Base-by-base conservation (phyloP, 768 basidiomycete species). In the Hypholoma fasciculare region DNA sequence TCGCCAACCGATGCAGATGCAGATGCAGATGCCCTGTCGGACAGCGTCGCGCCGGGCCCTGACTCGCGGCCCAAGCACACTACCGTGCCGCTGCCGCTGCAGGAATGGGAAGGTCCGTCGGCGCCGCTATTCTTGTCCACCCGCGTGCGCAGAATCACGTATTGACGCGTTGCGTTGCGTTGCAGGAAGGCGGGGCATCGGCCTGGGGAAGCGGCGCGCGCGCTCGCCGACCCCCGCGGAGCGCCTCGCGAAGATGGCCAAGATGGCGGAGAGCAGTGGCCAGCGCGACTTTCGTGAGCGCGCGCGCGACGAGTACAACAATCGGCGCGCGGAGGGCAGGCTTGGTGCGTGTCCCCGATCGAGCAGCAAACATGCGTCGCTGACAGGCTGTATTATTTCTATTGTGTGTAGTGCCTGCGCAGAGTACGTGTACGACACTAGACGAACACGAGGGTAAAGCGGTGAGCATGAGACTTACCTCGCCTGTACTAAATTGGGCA, bases 121-220 rank as follows among this genome's bases (percentile, higher is more conserved):
- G 23, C 47, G 52, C 36, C 38, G 7, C 48, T 51, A 36, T 40
- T 40, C 43, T 61, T 58, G 23, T 44, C 19, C 48, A 43, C 27
- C 13, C 9, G 39, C 34, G 16, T 34, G 19, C 9, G 27, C 43
- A 27, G 30, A 12, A 23, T 48, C 27, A 34, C 9, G 9, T 6
- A 34, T 34, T 34, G 30, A 34, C 30, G 30, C 30, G 30, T 34
- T 34, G 30, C 30, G 30, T 34, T 34, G 30, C 30, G 30, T 34
- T 34, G 40, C 66, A 94, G 93, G 93, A 26, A 90, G 84, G 73
- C 85, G 81, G 62, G 93, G 93, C 17, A 91, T 92, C 51, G 90
- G 90, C 23, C 74, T 85, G 3, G 74, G 77, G 40, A 90, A 93
- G 65, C 88, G 92, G 12, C 48, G 48, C 48, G 72, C 87, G 2